These are phyloP conservation scores for Mortierella hygrophila DNA, from an alignment of 192 early-diverging fungal species.

Conservation along the genomic window DNA sequence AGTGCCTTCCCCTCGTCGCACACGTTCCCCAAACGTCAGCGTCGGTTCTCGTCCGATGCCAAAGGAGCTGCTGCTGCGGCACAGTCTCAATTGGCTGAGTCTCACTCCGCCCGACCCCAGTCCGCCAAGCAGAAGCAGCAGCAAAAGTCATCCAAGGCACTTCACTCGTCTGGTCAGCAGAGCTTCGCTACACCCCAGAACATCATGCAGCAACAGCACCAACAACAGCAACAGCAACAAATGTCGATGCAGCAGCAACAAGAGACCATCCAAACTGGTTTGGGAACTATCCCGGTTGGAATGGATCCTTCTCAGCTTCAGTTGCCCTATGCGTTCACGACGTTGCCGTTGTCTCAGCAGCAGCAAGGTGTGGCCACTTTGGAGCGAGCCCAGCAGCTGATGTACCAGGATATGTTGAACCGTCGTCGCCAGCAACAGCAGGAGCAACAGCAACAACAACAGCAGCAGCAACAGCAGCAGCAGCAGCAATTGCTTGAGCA, in stretches of 20 bases:
- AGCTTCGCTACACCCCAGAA: conserved; percentile 36
- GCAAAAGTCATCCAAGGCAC: conserved; percentile 25
- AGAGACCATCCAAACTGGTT: conserved; percentile 28
- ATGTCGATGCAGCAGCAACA: conserved; percentile 40
- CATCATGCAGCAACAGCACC: conserved; percentile 43
- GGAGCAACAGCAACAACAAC: conserved; percentile 28
- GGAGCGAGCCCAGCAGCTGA: conserved; percentile 50
- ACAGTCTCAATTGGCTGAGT: conserved; percentile 31
- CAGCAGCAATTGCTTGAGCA: conserved; percentile 32
- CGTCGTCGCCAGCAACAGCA: conserved; percentile 53
- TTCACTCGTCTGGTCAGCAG: neutral
- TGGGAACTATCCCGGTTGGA: conserved; percentile 25
- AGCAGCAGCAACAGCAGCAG: conserved; percentile 31
- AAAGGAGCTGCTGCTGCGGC: conserved; percentile 40
- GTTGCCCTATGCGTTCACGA: conserved; percentile 50
- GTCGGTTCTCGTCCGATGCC: conserved; percentile 58
- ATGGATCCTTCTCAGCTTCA: conserved; percentile 49
- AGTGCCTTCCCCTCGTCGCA: conserved; percentile 31
- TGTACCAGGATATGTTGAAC: conserved; percentile 54
- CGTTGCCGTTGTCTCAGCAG: conserved; percentile 46
- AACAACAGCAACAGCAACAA: conserved; percentile 33
- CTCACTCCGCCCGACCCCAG: conserved; percentile 22
- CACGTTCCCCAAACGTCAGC: conserved; percentile 51
- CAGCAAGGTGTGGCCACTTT: conserved; percentile 53
- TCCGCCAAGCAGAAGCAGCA: conserved; percentile 51